A percentile compares a stretch with the other conserved stretches of the same genome.
These are phyloP conservation scores for Aspergillus sp. DNA, from an alignment of 2,329 filamentous ascomycete genomes.

Conservation along the genomic window DNA sequence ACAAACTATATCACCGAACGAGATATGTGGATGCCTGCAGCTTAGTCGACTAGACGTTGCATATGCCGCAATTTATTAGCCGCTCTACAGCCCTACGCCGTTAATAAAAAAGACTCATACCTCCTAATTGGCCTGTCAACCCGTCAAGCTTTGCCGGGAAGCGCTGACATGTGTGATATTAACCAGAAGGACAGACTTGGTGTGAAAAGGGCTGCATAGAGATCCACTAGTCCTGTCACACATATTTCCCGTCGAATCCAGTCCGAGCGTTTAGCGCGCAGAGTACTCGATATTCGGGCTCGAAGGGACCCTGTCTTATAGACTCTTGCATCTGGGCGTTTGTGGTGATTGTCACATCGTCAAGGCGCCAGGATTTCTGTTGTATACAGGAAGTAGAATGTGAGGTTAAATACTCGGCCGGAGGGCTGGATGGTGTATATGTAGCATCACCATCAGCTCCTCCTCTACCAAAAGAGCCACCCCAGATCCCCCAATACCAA, in stretches of 20 bases:
- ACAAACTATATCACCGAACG: no score
- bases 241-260: neutral
- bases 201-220: neutral
- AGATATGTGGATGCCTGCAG: no score
- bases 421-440: neutral
- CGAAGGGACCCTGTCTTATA: neutral
- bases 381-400: no score
- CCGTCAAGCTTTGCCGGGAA: neutral
- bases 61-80: neutral
- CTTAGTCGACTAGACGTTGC: no score
- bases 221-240: neutral
- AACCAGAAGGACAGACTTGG: neutral
- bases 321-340: neutral
- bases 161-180: neutral
- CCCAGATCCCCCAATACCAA: neutral
- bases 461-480: neutral
- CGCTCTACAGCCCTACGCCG: slow-evolving; percentile 1
- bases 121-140: neutral
- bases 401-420: no score
- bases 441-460: neutral
- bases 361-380: neutral
- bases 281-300: neutral
- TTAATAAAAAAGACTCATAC: no score
- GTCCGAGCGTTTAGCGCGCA: neutral
- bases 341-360: neutral